Percentiles rank a stretch among this genome's conserved stretches.
phyloP scores from a whole-genome alignment of 306 rosid genomes.

The Vigna radiata region DNA sequence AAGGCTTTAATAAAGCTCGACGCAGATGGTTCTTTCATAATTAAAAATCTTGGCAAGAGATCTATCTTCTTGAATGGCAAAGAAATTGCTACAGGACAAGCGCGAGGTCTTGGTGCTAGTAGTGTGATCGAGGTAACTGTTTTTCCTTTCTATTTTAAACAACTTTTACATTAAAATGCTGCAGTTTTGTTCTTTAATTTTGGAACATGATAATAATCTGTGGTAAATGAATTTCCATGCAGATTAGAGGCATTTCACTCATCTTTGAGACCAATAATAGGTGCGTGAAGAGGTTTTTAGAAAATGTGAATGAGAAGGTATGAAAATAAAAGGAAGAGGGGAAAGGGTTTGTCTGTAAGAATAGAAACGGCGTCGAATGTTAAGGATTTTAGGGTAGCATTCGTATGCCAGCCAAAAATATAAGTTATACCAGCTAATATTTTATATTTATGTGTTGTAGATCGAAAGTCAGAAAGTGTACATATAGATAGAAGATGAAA shows the following conservation, averaged over 20 bases:
- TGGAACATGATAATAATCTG: constrained; percentile 13
- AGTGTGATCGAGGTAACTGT: constrained; percentile 75
- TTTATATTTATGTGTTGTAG: constrained; percentile 7
- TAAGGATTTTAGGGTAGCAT: constrained; percentile 26
- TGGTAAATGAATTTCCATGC: constrained; percentile 51
- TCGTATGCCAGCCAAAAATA: constrained; percentile 42
- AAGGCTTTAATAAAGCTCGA: constrained; percentile 88
- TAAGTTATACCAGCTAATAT: constrained; percentile 31
- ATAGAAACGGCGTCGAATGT: constrained; percentile 24
- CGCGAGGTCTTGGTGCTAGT: constrained; percentile 54
- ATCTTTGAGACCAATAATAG: constrained; percentile 65
- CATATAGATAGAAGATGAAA: constrained; percentile 43
- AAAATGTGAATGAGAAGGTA: constrained; percentile 30
- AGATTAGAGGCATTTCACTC: constrained; percentile 76
- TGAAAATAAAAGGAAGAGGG: constrained; percentile 38
- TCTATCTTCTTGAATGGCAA: constrained; percentile 80
- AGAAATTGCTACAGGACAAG: constrained; percentile 66
- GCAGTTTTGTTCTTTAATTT: not conserved
- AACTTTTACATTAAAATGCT: constrained; percentile 28
- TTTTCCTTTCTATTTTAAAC: constrained; percentile 36
- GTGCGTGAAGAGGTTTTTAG: constrained; percentile 57
- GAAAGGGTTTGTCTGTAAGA: constrained; percentile 28
- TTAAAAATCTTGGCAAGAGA: constrained; percentile 73
- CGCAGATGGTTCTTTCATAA: constrained; percentile 68
- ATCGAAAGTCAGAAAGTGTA: constrained; percentile 41